phyloP scores from a whole-genome alignment of 805 yeast species.

The Wickerhamiella nectarea region DNA sequence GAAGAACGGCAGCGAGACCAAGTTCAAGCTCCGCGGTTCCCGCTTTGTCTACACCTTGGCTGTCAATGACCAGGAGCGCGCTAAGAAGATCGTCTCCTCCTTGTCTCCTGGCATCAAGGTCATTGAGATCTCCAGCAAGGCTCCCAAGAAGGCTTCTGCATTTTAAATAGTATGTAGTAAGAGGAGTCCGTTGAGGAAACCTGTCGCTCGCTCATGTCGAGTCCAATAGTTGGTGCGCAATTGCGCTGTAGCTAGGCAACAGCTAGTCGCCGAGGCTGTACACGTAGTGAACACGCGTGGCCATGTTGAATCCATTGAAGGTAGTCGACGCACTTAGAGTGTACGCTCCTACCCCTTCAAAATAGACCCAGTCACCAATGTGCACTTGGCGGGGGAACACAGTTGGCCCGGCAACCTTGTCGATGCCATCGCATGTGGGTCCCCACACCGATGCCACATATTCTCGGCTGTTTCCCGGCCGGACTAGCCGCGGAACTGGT shows the following conservation, averaged over 20 bases:
- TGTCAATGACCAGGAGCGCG: slow-evolving; percentile 91
- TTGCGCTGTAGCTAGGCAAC: background rate
- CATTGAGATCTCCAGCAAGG: slow-evolving; percentile 15
- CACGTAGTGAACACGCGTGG: slow-evolving; percentile 49
- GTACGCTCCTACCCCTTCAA: slow-evolving; percentile 77
- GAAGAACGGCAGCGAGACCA: slow-evolving; percentile 88
- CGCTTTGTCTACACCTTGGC: slow-evolving; percentile 89
- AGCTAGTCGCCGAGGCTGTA: slow-evolving; percentile 24
- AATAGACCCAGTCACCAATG: slow-evolving; percentile 89
- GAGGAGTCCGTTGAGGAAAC: background rate
- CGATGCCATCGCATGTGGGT: slow-evolving; percentile 95
- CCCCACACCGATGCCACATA: slow-evolving; percentile 69
- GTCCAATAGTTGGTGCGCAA: background rate
- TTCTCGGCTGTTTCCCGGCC: slow-evolving; percentile 8
- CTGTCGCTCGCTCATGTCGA: background rate
- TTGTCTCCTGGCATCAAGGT: slow-evolving; percentile 58
- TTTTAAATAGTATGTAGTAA: slow-evolving; percentile 1
- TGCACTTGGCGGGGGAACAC: slow-evolving; percentile 44
- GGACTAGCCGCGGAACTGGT: slow-evolving; percentile 54
- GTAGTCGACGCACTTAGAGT: slow-evolving; percentile 84
- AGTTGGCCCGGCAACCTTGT: slow-evolving; percentile 50
- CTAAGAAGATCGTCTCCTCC: slow-evolving; percentile 94
- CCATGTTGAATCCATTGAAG: slow-evolving; percentile 76
- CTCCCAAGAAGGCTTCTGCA: slow-evolving; percentile 8
- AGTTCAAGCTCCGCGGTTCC: slow-evolving; percentile 97